These are phyloP conservation scores for Paramecium caudatum DNA, from an alignment of 73 alveolate species.

Conservation along the genomic window DNA sequence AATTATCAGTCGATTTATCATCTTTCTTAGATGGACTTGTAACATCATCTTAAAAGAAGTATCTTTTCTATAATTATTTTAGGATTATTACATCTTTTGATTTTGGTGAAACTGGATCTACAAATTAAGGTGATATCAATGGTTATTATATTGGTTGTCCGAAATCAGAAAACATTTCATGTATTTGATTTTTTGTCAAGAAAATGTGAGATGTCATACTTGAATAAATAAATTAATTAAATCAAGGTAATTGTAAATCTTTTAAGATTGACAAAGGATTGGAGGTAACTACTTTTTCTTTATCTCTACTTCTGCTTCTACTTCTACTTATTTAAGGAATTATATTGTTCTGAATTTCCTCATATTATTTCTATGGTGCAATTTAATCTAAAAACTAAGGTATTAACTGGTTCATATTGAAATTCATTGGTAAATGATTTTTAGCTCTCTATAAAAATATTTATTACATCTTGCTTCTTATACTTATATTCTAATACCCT, in stretches of 20 bases:
- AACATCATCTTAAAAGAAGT: constrained; percentile 30
- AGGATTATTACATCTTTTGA: constrained; percentile 4
- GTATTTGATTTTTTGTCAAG: constrained; percentile 35
- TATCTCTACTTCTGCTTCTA: neutral
- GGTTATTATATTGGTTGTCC: constrained; percentile 15
- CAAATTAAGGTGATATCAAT: constrained; percentile 2
- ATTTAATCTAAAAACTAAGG: constrained; percentile 13
- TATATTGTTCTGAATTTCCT: neutral
- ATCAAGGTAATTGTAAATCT: neutral
- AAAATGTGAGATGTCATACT: constrained; percentile 31
- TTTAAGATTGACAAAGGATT: neutral
- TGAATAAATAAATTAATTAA: neutral
- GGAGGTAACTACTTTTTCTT: neutral
- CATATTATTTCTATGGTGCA: constrained; percentile 15
- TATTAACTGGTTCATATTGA: neutral
- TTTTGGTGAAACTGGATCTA: constrained; percentile 23
- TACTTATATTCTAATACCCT: constrained; percentile 36
- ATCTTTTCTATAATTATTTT: neutral
- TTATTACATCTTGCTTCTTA: constrained; percentile 43
- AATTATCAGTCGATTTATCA: constrained; percentile 26
- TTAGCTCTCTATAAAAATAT: neutral
- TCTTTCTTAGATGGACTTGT: constrained; percentile 43
- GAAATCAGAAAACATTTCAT: constrained; percentile 39
- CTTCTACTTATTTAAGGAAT: neutral
- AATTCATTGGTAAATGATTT: constrained; percentile 24